Base-by-base conservation (phyloP, 2,329 filamentous ascomycete genomes). In the Aureobasidium musti region DNA sequence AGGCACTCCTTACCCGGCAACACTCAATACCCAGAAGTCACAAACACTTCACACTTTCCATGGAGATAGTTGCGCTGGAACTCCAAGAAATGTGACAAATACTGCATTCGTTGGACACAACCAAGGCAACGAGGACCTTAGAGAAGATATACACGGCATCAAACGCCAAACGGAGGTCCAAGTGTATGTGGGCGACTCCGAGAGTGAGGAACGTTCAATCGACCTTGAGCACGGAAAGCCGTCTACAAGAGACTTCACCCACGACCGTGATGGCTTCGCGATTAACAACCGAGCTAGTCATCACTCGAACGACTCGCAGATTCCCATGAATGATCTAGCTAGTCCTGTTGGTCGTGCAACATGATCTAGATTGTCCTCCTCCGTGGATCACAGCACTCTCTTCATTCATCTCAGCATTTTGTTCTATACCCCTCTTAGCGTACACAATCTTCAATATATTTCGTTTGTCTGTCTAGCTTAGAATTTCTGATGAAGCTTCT, bases 101-200 rank as follows among this genome's bases (percentile, higher is more conserved):
- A 63, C 33, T 10, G 49, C 60, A 23, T 50, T 43, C 11, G 47
- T 35, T 23, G 49, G 35, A 33, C 60, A 53, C 35, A 52, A 14
- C 3, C 47, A 23, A 53, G 26, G 23, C 35, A 28, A 65, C n/a
- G 41, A 56, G 8, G 41, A 30, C 7, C 17, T 52, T 5, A 19
- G 63, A 49, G 50, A 65, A 37, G 50, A 57, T 26, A 65, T 65
- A 4, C 41, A 57, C 17, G 63, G 63, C 39, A 65, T 65, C 13
- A 33, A 53, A 8, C 52, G 63, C 3, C 50, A 57, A 19, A 65
- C 52, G 1, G 63, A 65, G 30, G 63, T 65, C 10, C 50, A 57
- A 57, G 52, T 65, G 28, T 65, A 45, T 14, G 63, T 65, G n/a
- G 63, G 50, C 17, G 63, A 65, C 1, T 65, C 52, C 11, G 52